Conservation (phyloP, 2,329 filamentous ascomycete species). For the Stemphylium beticola region DNA sequence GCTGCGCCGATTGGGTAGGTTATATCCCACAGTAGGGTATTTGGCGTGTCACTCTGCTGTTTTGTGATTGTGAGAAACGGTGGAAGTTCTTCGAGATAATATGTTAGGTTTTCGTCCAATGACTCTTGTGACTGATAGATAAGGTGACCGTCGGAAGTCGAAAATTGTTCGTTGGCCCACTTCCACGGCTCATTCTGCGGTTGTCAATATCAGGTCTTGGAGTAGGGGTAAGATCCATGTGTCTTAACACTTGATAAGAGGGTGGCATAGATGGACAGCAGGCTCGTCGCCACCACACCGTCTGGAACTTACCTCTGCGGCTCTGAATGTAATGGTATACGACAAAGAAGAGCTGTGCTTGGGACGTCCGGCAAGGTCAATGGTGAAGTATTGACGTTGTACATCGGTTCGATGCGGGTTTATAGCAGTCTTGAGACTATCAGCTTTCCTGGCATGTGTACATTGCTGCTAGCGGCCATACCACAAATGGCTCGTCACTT, state of each 20-base stretch:
- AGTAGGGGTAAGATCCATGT: not conserved
- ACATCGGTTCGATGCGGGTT: conserved; percentile 19
- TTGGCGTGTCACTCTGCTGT: conserved; percentile 69
- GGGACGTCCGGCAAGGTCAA: conserved; percentile 53
- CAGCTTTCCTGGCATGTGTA: conserved; percentile 6
- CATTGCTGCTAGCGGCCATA: conserved; percentile 14
- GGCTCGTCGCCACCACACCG: too few species aligned
- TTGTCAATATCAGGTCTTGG: not conserved
- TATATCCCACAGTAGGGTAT: conserved; percentile 74
- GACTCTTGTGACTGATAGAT: conserved; percentile 56
- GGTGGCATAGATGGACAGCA: too few species aligned
- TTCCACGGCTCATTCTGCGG: conserved; percentile 63
- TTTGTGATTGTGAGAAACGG: conserved; percentile 60
- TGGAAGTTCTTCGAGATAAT: conserved; percentile 66
- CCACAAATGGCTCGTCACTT: conserved; percentile 34
- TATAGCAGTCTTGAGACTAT: conserved; percentile 31
- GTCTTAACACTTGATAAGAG: not conserved
- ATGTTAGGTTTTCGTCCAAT: conserved; percentile 53
- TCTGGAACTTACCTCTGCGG: conserved; percentile 36
- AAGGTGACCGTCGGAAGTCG: conserved; percentile 67
- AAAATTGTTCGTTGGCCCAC: conserved; percentile 72
- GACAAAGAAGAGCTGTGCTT: conserved; percentile 58
- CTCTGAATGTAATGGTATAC: conserved; percentile 76
- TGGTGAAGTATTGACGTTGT: conserved; percentile 61
- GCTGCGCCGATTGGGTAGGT: conserved; percentile 63